phyloP scores from a whole-genome alignment of 805 yeast genomes.

The Priceomyces carsonii region DNA sequence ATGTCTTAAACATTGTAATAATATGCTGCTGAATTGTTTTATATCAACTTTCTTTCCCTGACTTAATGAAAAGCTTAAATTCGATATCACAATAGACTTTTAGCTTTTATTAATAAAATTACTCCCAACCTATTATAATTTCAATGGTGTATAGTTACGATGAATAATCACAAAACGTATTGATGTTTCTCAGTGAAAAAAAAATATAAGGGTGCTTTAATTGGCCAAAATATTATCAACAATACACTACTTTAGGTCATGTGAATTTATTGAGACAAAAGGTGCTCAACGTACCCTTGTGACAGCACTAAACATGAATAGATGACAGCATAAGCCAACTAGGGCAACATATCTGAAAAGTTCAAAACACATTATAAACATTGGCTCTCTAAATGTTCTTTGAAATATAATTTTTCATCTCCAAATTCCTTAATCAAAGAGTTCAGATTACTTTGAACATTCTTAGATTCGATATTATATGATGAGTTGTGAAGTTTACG shows the following conservation, averaged over 20 bases:
- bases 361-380: too few species aligned
- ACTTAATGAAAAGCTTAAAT: conserved; percentile 2
- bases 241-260: conserved; percentile 7
- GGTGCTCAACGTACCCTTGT: too few species aligned
- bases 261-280: too few species aligned
- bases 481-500: too few species aligned
- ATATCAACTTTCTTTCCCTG: conserved; percentile 3
- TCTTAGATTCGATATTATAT: too few species aligned
- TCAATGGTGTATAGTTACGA: conserved; percentile 2
- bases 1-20: conserved; percentile 18
- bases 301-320: too few species aligned
- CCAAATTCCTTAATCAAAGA: too few species aligned
- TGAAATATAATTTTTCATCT: too few species aligned
- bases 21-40: conserved; percentile 2
- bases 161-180: conserved; percentile 1
- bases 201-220: conserved; percentile 21
- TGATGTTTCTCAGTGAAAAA: conserved; percentile 15
- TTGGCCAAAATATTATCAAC: conserved; percentile 14
- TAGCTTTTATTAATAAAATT: conserved; percentile 5
- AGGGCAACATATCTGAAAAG: too few species aligned
- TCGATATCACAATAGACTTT: conserved; percentile 9
- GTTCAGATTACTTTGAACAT: too few species aligned
- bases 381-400: too few species aligned
- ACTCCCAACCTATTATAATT: conserved; percentile 6
- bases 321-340: too few species aligned